phyloP scores from a whole-genome alignment of 306 rosid genomes.

The Ormosia emarginata region DNA sequence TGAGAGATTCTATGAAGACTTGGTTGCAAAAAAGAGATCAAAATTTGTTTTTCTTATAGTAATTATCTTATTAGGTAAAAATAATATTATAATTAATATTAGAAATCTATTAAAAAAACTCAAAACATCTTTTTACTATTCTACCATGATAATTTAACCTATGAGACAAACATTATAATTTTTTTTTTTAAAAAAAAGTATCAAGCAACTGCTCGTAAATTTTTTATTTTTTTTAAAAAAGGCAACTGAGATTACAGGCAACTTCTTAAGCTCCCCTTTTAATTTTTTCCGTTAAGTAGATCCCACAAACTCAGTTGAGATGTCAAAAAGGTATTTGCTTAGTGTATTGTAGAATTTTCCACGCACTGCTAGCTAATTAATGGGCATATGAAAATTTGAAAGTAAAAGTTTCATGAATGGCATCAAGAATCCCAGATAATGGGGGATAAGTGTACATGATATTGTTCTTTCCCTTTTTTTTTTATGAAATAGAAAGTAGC shows the following conservation, averaged over 20 bases:
- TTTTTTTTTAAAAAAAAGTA: too few species aligned
- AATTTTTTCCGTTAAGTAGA: not conserved
- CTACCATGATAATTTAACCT: too few species aligned
- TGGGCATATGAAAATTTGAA: not conserved
- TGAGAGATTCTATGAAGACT: too few species aligned
- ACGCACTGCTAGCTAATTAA: not conserved
- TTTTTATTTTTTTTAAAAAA: too few species aligned
- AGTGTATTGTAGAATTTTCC: not conserved
- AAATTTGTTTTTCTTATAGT: too few species aligned
- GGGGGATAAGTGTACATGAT: not conserved
- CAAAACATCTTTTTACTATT: too few species aligned
- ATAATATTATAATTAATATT: too few species aligned
- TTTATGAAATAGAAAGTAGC: not conserved
- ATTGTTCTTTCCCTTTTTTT: not conserved
- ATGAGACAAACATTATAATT: too few species aligned
- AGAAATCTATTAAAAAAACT: too few species aligned
- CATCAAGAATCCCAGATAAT: not conserved
- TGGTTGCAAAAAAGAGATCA: too few species aligned
- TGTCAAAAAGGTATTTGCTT: not conserved
- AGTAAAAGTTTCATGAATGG: not conserved
- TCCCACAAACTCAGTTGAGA: not conserved
- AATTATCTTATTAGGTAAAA: too few species aligned
- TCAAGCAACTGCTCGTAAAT: too few species aligned
- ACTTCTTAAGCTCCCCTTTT: not conserved
- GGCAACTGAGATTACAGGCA: not conserved